Evolutionary conservation across 2,329 filamentous ascomycete genomes (phyloP).

Genomic region (Nemania diffusa): DNA sequence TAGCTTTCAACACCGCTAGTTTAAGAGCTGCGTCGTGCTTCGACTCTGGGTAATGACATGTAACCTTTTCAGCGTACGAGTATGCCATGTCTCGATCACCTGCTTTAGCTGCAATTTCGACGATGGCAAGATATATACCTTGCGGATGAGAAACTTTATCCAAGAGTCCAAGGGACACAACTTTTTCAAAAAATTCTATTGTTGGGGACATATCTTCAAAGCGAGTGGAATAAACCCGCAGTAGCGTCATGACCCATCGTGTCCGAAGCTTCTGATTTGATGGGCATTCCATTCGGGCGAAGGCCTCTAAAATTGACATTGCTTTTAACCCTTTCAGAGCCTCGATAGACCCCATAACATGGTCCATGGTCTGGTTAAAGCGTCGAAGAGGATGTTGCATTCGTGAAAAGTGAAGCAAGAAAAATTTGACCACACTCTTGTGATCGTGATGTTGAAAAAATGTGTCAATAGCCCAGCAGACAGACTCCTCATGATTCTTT

Average conservation of each 20-base stretch:
- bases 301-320: conserved; percentile 45
- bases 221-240: conserved; percentile 52
- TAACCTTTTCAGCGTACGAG: conserved; percentile 45
- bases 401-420: conserved; percentile 49
- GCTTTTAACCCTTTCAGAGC: conserved; percentile 44
- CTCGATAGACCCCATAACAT: conserved; percentile 50
- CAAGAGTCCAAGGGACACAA: conserved; percentile 41
- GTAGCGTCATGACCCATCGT: conserved; percentile 52
- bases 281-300: conserved; percentile 43
- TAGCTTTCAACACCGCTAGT: conserved; percentile 52
- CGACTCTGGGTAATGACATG: conserved; percentile 43
- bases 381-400: conserved; percentile 33
- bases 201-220: conserved; percentile 43
- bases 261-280: conserved; percentile 43
- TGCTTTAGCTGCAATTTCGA: conserved; percentile 54
- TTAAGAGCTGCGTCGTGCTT: conserved; percentile 50
- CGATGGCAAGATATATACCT: conserved; percentile 53
- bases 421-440: conserved; percentile 50
- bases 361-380: conserved; percentile 46
- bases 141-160: conserved; percentile 44
- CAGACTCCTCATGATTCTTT: conserved; percentile 41
- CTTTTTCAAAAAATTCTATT: conserved; percentile 46
- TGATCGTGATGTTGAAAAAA: conserved; percentile 48
- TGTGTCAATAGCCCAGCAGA: conserved; percentile 48
- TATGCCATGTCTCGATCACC: conserved; percentile 48